Conservation (phyloP, 345 rosid genomes). For the Corchorus capsularis region DNA sequence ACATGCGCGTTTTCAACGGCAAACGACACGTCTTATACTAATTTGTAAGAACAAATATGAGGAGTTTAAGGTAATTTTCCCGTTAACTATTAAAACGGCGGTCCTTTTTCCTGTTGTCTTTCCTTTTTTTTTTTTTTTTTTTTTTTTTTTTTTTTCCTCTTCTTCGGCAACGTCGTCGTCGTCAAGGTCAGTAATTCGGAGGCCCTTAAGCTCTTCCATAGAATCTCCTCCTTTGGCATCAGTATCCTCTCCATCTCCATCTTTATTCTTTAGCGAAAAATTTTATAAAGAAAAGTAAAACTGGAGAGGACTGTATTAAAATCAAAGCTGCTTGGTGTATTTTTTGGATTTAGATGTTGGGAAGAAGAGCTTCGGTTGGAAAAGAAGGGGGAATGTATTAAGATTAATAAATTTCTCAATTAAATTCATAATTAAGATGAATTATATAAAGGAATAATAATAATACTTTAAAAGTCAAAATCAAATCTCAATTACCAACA, state of each 20-base stretch:
- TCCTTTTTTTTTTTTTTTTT: neutral
- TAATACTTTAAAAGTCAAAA: neutral
- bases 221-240: constrained; percentile 41
- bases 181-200: constrained; percentile 55
- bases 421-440: neutral
- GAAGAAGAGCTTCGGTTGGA: too few relatives aligned
- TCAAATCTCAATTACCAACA: constrained; percentile 34
- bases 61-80: neutral
- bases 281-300: too few relatives aligned
- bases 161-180: constrained; percentile 46
- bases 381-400: too few relatives aligned
- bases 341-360: too few relatives aligned
- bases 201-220: constrained; percentile 55
- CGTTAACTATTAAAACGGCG: neutral
- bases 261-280: too few relatives aligned
- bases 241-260: constrained; percentile 32
- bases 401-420: too few relatives aligned
- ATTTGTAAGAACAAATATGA: neutral
- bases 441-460: neutral
- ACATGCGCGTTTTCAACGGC: constrained; percentile 35
- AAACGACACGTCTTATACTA: constrained; percentile 2
- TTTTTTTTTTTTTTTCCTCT: neutral
- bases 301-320: too few relatives aligned
- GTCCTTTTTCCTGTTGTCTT: neutral
- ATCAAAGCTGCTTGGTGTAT: too few relatives aligned